Percentiles rank a stretch among this genome's conserved stretches.
Evolutionary conservation across 805 yeast species (phyloP).

Genomic region (Spathaspora boniae): DNA sequence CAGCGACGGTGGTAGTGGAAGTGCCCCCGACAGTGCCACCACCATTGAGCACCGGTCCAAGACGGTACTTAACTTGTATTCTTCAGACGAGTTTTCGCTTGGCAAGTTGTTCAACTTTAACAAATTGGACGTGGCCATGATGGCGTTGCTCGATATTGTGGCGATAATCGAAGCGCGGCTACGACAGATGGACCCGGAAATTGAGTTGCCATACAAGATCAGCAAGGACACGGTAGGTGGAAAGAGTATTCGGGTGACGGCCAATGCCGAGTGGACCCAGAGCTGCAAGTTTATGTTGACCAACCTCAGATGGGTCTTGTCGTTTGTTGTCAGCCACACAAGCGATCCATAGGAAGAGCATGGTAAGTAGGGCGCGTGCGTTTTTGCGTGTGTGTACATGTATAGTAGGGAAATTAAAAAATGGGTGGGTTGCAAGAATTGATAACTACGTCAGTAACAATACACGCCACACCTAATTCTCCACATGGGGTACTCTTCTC

Average conservation of each 20-base stretch:
- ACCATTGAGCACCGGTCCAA: conserved; percentile 24
- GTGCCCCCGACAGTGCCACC: background rate
- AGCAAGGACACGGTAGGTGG: conserved; percentile 71
- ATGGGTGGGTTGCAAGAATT: no score
- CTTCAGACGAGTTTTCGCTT: conserved; percentile 69
- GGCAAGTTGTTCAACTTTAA: conserved; percentile 72
- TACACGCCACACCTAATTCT: no score
- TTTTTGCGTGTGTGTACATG: conserved; percentile 1
- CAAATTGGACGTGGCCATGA: conserved; percentile 77
- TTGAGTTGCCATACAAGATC: conserved; percentile 74
- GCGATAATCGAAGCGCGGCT: conserved; percentile 46
- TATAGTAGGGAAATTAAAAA: background rate
- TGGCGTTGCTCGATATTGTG: conserved; percentile 65
- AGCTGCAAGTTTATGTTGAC: conserved; percentile 82
- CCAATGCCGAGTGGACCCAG: conserved; percentile 83
- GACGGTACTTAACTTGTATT: conserved; percentile 52
- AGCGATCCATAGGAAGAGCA: background rate
- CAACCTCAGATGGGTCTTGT: conserved; percentile 76
- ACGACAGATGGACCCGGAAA: conserved; percentile 45
- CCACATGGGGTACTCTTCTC: no score
- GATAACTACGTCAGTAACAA: no score
- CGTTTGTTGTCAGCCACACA: conserved; percentile 54
- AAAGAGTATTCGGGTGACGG: conserved; percentile 64
- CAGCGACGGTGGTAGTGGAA: background rate
- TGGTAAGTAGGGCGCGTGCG: background rate